phyloP scores from a whole-genome alignment of 2,329 filamentous ascomycete genomes.

The Hypoxylon sp. region DNA sequence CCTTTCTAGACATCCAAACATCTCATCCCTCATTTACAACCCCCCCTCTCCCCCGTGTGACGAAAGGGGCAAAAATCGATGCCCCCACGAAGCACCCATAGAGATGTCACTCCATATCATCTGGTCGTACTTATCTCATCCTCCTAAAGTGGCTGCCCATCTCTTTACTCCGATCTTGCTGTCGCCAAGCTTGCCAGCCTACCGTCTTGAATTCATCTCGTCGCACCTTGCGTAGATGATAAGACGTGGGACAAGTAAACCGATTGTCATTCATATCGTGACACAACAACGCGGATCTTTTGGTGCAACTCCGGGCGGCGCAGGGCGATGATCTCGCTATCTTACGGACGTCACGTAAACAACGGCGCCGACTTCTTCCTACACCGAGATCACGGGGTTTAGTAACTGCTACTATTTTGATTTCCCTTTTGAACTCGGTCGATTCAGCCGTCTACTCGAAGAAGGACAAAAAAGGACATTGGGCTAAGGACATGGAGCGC shows the following conservation, averaged over 20 bases:
- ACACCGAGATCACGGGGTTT: conserved; percentile 27
- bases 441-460: background rate
- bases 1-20: conserved; percentile 23
- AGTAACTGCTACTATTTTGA: conserved; percentile 38
- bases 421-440: background rate
- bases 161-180: conserved; percentile 18
- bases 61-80: conserved; percentile 47
- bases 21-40: conserved; percentile 30
- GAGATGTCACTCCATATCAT: conserved; percentile 6
- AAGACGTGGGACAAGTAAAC: conserved; percentile 8
- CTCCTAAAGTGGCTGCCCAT: conserved; percentile 14
- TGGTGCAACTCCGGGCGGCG: conserved; percentile 15
- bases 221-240: conserved; percentile 1
- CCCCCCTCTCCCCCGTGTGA: conserved; percentile 41
- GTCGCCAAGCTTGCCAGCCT: conserved; percentile 14
- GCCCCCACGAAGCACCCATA: conserved; percentile 14
- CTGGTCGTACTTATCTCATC: conserved; percentile 18
- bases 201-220: conserved; percentile 5
- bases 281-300: conserved; percentile 22
- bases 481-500: conserved; percentile 12
- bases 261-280: conserved; percentile 12
- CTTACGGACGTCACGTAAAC: conserved; percentile 12
- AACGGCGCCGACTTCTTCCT: conserved; percentile 27
- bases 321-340: conserved; percentile 29
- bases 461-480: background rate